These are phyloP conservation scores for Solanum paucissectum DNA, from an alignment of 257 asterid species.

Conservation along the genomic window DNA sequence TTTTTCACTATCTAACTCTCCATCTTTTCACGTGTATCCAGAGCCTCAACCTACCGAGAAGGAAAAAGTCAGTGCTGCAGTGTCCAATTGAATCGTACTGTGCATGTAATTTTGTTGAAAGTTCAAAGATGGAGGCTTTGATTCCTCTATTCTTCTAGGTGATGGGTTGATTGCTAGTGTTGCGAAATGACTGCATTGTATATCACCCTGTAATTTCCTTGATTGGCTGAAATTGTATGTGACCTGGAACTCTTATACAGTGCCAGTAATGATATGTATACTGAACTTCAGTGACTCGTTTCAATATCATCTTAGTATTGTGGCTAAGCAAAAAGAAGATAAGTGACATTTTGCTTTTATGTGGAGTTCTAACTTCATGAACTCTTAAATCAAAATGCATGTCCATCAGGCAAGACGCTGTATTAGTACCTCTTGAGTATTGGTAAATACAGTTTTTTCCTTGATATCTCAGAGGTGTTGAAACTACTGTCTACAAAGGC, in stretches of 20 bases:
- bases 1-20: background rate
- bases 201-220: background rate
- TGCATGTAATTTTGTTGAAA: background rate
- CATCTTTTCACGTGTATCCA: slow-evolving; percentile 7
- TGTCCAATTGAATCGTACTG: slow-evolving; percentile 13
- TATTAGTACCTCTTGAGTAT: background rate
- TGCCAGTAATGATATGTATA: background rate
- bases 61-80: slow-evolving; percentile 21
- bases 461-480: background rate
- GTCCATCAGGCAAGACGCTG: background rate
- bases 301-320: background rate
- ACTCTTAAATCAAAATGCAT: background rate
- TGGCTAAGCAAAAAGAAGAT: background rate
- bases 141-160: background rate
- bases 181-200: background rate
- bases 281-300: background rate
- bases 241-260: background rate
- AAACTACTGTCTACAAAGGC: background rate
- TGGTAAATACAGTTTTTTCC: background rate
- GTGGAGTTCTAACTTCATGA: background rate
- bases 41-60: slow-evolving; percentile 37
- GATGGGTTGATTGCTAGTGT: background rate
- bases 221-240: background rate
- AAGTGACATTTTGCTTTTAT: background rate
- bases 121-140: background rate